A percentile compares a stretch with the other conserved stretches of the same genome.
Conservation (phyloP, 768 basidiomycete genomes). For the Rhodotorula babjevae region DNA sequence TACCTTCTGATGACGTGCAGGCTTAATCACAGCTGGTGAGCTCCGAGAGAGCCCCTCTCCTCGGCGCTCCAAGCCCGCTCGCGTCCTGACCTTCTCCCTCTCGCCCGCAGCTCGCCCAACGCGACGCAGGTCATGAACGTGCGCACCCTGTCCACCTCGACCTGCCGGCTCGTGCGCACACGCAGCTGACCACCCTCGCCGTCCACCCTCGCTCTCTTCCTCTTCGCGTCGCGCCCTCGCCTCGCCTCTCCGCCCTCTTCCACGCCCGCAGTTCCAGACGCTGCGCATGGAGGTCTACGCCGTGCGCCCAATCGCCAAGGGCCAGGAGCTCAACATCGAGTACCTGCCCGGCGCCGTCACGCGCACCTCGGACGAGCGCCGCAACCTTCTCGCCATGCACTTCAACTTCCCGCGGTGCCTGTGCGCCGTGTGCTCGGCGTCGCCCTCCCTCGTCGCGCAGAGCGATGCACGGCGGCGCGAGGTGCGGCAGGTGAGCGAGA, state of each 20-base stretch:
- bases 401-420: constrained; percentile 30
- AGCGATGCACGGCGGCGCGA: constrained; percentile 23
- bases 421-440: constrained; percentile 14
- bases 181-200: too few species aligned
- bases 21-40: constrained; percentile 34
- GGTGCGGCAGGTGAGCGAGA: constrained; percentile 22
- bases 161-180: too few species aligned
- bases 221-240: background rate
- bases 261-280: constrained; percentile 15
- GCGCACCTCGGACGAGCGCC: constrained; percentile 11
- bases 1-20: background rate
- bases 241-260: too few species aligned
- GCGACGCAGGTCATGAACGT: constrained; percentile 33
- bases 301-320: constrained; percentile 6
- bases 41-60: background rate
- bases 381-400: constrained; percentile 7
- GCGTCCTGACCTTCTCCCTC: background rate
- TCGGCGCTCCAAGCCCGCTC: rapidly evolving
- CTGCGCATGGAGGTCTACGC: constrained; percentile 39
- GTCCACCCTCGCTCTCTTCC: background rate
- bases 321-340: constrained; percentile 36
- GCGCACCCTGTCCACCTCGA: too few species aligned
- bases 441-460: background rate
- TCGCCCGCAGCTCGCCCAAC: constrained; percentile 19
- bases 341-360: constrained; percentile 31